A percentile compares a stretch with the other conserved stretches of the same genome.
Conservation (phyloP, 2,329 filamentous ascomycete genomes). For the Nemania diffusa region DNA sequence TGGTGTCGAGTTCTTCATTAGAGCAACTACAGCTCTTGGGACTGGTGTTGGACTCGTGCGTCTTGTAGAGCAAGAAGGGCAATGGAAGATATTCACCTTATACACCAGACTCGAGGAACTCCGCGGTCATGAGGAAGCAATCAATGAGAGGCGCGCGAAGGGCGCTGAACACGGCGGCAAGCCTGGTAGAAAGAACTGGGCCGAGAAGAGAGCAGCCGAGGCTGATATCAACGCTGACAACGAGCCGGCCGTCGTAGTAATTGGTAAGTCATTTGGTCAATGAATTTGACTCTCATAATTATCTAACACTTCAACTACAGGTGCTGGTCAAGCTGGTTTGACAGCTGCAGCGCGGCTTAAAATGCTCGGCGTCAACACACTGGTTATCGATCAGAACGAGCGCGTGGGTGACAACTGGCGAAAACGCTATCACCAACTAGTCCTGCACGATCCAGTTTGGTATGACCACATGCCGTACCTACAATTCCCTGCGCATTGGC, state of each 20-base stretch:
- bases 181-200: constrained; percentile 61
- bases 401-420: constrained; percentile 69
- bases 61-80: constrained; percentile 52
- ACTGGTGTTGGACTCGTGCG: constrained; percentile 60
- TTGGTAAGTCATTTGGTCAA: constrained; percentile 3
- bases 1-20: constrained; percentile 62
- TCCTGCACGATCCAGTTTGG: constrained; percentile 72
- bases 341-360: constrained; percentile 64
- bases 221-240: constrained; percentile 56
- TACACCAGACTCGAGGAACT: constrained; percentile 62
- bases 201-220: constrained; percentile 58
- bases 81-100: constrained; percentile 67
- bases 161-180: constrained; percentile 60
- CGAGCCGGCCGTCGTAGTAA: constrained; percentile 52
- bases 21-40: constrained; percentile 57
- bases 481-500: constrained; percentile 69
- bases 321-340: constrained; percentile 65
- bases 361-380: constrained; percentile 60
- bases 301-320: constrained; percentile 58
- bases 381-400: constrained; percentile 63
- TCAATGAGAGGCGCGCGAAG: constrained; percentile 53
- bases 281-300: not conserved
- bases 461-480: constrained; percentile 68
- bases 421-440: constrained; percentile 62
- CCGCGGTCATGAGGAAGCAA: constrained; percentile 56